phyloP scores from a whole-genome alignment of 768 basidiomycete genomes.

The Cytidiella melzeri region DNA sequence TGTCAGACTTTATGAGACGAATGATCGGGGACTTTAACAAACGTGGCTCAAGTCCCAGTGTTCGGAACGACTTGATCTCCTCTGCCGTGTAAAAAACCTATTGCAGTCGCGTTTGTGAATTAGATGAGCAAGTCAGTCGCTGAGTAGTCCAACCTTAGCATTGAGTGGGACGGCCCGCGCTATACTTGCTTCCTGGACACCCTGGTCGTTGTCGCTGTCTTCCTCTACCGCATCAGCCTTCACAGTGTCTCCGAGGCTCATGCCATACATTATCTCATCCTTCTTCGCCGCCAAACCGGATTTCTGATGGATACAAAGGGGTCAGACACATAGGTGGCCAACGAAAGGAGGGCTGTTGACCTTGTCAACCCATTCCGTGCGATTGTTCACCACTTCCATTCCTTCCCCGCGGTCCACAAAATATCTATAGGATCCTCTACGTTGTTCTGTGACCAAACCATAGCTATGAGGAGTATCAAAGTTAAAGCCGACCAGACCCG shows the following conservation, averaged over 20 bases:
- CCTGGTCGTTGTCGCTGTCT: slow-evolving; percentile 20
- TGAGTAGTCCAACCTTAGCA: neutral
- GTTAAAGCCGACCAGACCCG: neutral
- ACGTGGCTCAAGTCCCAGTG: slow-evolving; percentile 76
- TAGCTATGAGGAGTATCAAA: slow-evolving; percentile 47
- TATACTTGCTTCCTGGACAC: slow-evolving; percentile 28
- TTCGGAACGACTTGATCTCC: slow-evolving; percentile 76
- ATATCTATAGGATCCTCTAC: slow-evolving; percentile 75
- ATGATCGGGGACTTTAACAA: slow-evolving; percentile 14
- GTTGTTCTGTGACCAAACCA: slow-evolving; percentile 82
- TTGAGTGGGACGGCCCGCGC: slow-evolving; percentile 28
- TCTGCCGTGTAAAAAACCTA: slow-evolving; percentile 85
- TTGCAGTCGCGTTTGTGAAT: slow-evolving; percentile 3
- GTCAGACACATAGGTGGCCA: neutral
- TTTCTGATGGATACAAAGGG: neutral
- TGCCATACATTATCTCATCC: slow-evolving; percentile 31
- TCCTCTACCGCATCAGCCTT: slow-evolving; percentile 35
- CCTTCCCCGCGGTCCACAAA: slow-evolving; percentile 74
- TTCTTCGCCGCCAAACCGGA: neutral
- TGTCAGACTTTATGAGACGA: neutral
- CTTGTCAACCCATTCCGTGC: slow-evolving; percentile 74
- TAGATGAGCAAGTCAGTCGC: too few relatives aligned
- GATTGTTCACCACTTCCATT: slow-evolving; percentile 68
- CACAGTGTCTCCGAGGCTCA: slow-evolving; percentile 34
- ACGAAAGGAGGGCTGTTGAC: slow-evolving; percentile 30